Evolutionary conservation across 306 rosid genomes (phyloP).

Genomic region (Castanea sativa): DNA sequence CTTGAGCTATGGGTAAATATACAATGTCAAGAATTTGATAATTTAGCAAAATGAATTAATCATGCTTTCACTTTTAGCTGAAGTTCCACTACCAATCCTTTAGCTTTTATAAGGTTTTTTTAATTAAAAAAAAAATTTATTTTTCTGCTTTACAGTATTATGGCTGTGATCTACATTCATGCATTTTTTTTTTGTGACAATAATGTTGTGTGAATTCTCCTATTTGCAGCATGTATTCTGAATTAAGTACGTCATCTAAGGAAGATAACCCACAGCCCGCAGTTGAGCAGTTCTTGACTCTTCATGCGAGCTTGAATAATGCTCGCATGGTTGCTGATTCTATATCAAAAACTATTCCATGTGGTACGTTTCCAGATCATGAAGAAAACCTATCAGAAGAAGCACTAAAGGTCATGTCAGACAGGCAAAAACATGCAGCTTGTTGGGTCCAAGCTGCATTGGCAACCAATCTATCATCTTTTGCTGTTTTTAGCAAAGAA

Average conservation of each 20-base stretch:
- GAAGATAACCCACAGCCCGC: slow-evolving; percentile 79
- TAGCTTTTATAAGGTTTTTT: background rate
- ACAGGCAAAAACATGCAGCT: slow-evolving; percentile 60
- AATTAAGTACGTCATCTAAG: slow-evolving; percentile 61
- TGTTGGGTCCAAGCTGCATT: slow-evolving; percentile 92
- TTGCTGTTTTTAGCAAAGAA: slow-evolving; percentile 58
- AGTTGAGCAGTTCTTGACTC: slow-evolving; percentile 77
- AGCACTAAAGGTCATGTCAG: slow-evolving; percentile 52
- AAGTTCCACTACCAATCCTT: background rate
- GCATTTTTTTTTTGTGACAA: slow-evolving; percentile 12
- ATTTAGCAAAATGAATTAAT: slow-evolving; percentile 6
- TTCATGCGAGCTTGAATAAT: slow-evolving; percentile 59
- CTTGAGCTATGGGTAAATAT: background rate
- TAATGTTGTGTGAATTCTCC: slow-evolving; percentile 7
- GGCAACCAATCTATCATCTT: slow-evolving; percentile 71
- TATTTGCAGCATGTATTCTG: slow-evolving; percentile 66
- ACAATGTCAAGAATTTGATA: background rate
- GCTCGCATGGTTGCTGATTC: slow-evolving; percentile 56
- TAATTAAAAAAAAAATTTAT: background rate
- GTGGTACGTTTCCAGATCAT: slow-evolving; percentile 49
- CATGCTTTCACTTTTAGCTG: background rate
- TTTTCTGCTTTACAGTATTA: background rate
- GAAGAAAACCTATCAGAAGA: slow-evolving; percentile 64
- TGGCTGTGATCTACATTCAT: background rate
- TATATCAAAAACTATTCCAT: slow-evolving; percentile 48